A percentile compares a stretch with the other conserved stretches of the same genome.
These are phyloP conservation scores for Wallacemonas sp. DNA, from an alignment of 208 protist species.

Conservation along the genomic window DNA sequence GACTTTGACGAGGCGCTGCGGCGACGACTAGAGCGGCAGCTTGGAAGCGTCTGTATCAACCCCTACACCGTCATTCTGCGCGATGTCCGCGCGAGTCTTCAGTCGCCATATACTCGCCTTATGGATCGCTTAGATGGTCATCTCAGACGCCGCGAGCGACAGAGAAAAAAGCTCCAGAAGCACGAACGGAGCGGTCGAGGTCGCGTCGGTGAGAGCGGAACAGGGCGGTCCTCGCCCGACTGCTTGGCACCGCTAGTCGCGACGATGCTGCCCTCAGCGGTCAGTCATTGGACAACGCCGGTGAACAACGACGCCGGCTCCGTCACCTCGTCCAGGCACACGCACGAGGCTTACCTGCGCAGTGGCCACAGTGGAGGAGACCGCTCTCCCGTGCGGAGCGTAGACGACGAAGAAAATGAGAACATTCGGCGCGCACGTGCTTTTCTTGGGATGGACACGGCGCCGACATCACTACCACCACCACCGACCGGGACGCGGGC, in stretches of 20 bases:
- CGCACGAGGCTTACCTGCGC: too few relatives aligned
- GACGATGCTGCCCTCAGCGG: not conserved
- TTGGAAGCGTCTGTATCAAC: constrained; percentile 36
- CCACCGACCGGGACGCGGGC: not conserved
- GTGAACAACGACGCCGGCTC: not conserved
- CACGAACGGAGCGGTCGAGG: not conserved
- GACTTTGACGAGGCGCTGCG: constrained; percentile 55
- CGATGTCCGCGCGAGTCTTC: constrained; percentile 25
- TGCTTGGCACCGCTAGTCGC: not conserved
- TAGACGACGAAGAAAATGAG: not conserved
- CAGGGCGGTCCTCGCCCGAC: too few relatives aligned
- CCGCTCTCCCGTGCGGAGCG: too few relatives aligned
- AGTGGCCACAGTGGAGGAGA: too few relatives aligned
- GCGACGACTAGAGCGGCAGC: constrained; percentile 35
- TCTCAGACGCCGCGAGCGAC: not conserved
- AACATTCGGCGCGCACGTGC: constrained; percentile 1
- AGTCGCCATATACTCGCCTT: not conserved
- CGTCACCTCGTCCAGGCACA: not conserved
- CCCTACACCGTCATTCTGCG: constrained; percentile 56
- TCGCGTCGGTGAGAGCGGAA: too few relatives aligned
- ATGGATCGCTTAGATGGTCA: not conserved
- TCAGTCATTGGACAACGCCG: not conserved
- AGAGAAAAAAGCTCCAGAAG: not conserved
- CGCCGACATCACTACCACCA: not conserved
- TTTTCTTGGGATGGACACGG: not conserved